Conservation (phyloP, 192 early-diverging fungal species). For the Backusella tuberculispora region DNA sequence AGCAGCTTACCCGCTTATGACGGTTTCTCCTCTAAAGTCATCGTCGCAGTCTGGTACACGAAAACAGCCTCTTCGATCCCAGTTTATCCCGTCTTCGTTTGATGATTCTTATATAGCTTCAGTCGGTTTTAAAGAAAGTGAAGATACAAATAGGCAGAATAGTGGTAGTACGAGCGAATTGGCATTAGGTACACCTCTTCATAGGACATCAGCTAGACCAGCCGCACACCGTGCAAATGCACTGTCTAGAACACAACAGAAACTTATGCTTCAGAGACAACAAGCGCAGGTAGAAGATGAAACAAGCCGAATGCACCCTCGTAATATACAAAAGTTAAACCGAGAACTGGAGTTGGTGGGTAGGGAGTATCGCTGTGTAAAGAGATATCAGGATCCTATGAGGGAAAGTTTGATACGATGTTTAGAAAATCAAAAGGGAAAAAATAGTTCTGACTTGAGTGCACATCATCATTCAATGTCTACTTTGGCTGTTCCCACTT, state of each 20-base stretch:
- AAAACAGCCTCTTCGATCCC: slow-evolving; percentile 8
- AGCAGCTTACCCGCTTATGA: neutral
- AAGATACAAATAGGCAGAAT: neutral
- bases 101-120: neutral
- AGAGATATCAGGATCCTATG: slow-evolving; percentile 47
- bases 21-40: neutral
- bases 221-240: neutral
- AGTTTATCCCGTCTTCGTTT: neutral
- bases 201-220: neutral
- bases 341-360: slow-evolving; percentile 45
- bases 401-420: slow-evolving; percentile 42
- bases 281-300: slow-evolving; percentile 48
- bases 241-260: slow-evolving; percentile 52
- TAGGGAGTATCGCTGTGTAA: slow-evolving; percentile 42
- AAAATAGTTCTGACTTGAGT: neutral
- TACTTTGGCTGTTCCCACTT: neutral
- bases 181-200: too few relatives aligned
- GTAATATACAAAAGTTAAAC: slow-evolving; percentile 43
- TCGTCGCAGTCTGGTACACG: neutral
- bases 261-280: slow-evolving; percentile 45
- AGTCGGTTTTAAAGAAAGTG: neutral
- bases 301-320: slow-evolving; percentile 45
- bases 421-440: neutral
- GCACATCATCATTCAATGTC: neutral
- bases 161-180: neutral